Conservation (phyloP, 208 protist genomes). For the Leishmania major region DNA sequence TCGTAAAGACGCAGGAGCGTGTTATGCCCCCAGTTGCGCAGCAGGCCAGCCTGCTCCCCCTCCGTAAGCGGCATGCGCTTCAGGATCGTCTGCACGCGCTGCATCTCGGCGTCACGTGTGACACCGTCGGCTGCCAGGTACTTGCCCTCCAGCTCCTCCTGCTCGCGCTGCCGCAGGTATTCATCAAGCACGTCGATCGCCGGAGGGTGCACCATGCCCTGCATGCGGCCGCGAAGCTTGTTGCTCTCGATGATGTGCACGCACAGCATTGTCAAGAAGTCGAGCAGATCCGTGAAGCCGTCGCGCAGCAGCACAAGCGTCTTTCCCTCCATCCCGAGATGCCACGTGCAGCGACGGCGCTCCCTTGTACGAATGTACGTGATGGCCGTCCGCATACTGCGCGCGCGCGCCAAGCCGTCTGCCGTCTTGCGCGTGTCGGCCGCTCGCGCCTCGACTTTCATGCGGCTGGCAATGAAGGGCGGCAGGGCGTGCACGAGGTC, state of each 20-base stretch:
- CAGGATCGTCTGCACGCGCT: constrained; percentile 56
- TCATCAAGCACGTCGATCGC: constrained; percentile 84
- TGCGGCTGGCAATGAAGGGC: constrained; percentile 81
- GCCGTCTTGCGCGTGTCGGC: constrained; percentile 65
- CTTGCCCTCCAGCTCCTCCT: constrained; percentile 36
- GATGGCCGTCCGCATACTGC: constrained; percentile 46
- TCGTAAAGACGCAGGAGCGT: constrained; percentile 82
- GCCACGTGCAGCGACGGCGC: constrained; percentile 86
- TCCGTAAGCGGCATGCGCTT: constrained; percentile 62
- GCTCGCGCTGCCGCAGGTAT: constrained; percentile 62
- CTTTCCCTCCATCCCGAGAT: constrained; percentile 88
- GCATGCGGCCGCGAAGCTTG: constrained; percentile 83
- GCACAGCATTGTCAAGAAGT: constrained; percentile 90
- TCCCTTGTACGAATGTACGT: constrained; percentile 82
- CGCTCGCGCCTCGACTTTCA: constrained; percentile 62
- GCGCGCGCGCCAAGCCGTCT: constrained; percentile 23
- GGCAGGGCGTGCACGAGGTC: constrained; percentile 80
- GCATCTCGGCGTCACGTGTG: constrained; percentile 45
- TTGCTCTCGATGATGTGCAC: constrained; percentile 91
- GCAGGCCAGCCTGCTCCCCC: constrained; percentile 68
- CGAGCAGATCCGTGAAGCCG: constrained; percentile 86
- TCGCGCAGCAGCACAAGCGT: constrained; percentile 86
- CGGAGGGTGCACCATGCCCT: constrained; percentile 83
- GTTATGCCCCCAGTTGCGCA: constrained; percentile 67
- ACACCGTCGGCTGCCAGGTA: constrained; percentile 28